Evolutionary conservation across 805 yeast species (phyloP), one percentile per base, ranked within the genome.

Genomic region (Alloascoidea africana): DNA sequence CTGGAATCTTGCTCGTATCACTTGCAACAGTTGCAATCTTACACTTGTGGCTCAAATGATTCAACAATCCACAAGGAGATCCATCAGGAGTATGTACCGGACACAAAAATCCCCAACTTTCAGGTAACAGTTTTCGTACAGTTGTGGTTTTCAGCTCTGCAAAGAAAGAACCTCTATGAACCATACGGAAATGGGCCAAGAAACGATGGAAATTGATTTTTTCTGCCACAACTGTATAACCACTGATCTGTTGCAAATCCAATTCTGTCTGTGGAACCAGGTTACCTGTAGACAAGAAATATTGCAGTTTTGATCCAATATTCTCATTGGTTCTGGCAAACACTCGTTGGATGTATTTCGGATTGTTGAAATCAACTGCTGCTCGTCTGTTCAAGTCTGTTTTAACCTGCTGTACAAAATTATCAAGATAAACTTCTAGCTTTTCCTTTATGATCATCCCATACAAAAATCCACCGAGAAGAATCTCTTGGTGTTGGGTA

Each of bases 61-160:
- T 91, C 52, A 91, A 66, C 56, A 91, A 68, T 65, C 98, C 98
- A 76, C 98, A 91, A 15, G 98, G 98, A 37, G 97, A 82, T 50
- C 98, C 98, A 79, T 91, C 98, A 4, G 98, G 98, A 11, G 98
- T 91, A 59, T 91, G 98, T 16, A 91, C 98, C 8, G 98, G 98
- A 63, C 98, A 91, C 49, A 91, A 62, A 71, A 91, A 91, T 2
- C 98, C 98, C 98, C 98, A 91, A 1, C 96, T 83, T 59, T 91
- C 98, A 1, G 98, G 98, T 41, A 91, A 69, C 50, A 91, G 66
- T 58, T 91, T 91, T 66, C 98, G 76, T 36, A 91, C 98, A 1
- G 97, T 81, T 16, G 98, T 91, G 33, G 98, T 91, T 57, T 91
- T 91, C 62, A 91, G 70, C 59, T 89, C 95, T 34, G 98, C 96